phyloP scores from a whole-genome alignment of 192 early-diverging fungal genomes.

The Phycomyces blakesleeanus region DNA sequence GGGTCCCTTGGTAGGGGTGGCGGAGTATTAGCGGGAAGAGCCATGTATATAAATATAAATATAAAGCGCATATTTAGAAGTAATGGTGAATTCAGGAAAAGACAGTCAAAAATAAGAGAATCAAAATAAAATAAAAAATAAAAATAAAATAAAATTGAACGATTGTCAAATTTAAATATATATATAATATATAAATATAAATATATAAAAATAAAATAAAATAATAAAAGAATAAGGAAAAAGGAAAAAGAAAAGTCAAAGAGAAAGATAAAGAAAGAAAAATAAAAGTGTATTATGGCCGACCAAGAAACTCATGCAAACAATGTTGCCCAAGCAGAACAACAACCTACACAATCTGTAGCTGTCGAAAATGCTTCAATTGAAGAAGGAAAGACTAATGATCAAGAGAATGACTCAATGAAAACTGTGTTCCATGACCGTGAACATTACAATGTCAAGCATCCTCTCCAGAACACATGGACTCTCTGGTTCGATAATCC shows the following conservation, averaged over 20 bases:
- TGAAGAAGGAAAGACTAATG: not conserved
- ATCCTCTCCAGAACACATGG: slow-evolving; percentile 87
- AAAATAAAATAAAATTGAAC: not conserved
- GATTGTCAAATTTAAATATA: not conserved
- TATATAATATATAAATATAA: not conserved
- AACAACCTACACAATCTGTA: not conserved
- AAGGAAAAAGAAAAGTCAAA: no score
- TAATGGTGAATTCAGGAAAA: no score
- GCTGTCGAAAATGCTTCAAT: not conserved
- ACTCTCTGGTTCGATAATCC: slow-evolving; percentile 96
- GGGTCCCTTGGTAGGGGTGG: no score
- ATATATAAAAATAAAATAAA: not conserved
- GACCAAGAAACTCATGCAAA: slow-evolving; percentile 19
- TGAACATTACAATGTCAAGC: slow-evolving; percentile 76
- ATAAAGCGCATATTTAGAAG: no score
- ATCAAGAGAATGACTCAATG: slow-evolving; percentile 8
- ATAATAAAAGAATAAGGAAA: no score
- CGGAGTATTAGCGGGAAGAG: no score
- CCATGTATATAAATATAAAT: no score
- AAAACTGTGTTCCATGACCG: slow-evolving; percentile 62
- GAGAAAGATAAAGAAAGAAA: no score
- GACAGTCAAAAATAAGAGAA: not conserved
- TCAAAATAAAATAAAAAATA: not conserved
- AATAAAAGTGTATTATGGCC: slow-evolving; percentile 5
- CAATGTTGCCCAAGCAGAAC: not conserved